Base-by-base conservation (phyloP, 2,329 filamentous ascomycete species). In the Stachybotrys elegans region DNA sequence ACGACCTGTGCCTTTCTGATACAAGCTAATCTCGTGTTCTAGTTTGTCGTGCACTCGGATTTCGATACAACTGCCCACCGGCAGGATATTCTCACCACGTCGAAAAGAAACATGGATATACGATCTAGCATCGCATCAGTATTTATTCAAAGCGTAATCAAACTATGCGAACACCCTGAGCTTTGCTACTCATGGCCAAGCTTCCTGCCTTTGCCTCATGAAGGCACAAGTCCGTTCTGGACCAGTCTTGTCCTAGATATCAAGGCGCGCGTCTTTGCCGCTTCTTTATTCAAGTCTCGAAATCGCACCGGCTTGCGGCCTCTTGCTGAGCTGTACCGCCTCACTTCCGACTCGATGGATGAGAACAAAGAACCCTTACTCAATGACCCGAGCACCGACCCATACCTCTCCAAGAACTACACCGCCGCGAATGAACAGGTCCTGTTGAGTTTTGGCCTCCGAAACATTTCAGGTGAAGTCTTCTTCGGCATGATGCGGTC, bases 1-100 rank as follows among this genome's bases (percentile, higher is more conserved):
- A 19, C 8, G 0, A 2, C 6, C 27, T 1, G 13, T 17, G 4
- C 22, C 47, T 44, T 12, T 40, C 4, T 14, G 2, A 6, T 13
- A 42, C 8, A 17, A 4, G 16, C 13, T 8, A 31, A 40, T 9
- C n/a, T 9, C 20, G 16, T n/a, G n/a, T n/a, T 9, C 36, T 20
- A 69, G 57, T 76, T 77, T 35, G 51, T 76, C 2, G 70, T 78
- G 11, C 72, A 77, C 8, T 61, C 69, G 6, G 72, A 77, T 47
- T 77, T 76, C 43, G 69, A 71, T 31, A 74, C 68, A 0, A 52
- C 66, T 14, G 71, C 69, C 4, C 72, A 58, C 47, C 59, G 73
- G 1, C 58, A 76, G 48, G 67, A 70, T 38, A 59, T 75, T 5
- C 53, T 65, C 1, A 47, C 48, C 0, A 57, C 55, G 3, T 72